phyloP scores from a whole-genome alignment of 805 yeast species.

The Candida tibetensis region DNA sequence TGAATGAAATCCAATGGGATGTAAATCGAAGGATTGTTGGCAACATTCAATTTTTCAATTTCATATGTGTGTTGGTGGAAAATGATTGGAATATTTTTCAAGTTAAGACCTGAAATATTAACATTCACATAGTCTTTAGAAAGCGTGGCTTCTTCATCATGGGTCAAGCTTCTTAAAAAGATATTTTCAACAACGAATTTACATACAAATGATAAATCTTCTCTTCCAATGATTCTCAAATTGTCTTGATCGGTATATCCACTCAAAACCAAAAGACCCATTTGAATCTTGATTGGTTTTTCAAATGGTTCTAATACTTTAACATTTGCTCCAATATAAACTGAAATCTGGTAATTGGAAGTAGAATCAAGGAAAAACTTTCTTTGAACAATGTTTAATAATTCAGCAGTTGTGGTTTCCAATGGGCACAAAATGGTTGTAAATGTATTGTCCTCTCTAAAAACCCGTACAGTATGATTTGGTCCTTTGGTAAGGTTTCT shows the following conservation, averaged over 20 bases:
- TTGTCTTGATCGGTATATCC: slow-evolving; percentile 82
- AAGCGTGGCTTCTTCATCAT: slow-evolving; percentile 68
- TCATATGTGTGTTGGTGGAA: slow-evolving; percentile 78
- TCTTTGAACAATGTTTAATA: slow-evolving; percentile 66
- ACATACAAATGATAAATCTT: slow-evolving; percentile 78
- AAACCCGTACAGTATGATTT: slow-evolving; percentile 63
- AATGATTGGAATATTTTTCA: slow-evolving; percentile 81
- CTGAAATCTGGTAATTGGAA: slow-evolving; percentile 72
- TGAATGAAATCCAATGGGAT: slow-evolving; percentile 85
- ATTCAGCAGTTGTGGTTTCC: slow-evolving; percentile 72
- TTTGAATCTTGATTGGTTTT: slow-evolving; percentile 73
- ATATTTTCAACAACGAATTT: slow-evolving; percentile 72
- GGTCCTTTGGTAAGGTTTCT: slow-evolving; percentile 22
- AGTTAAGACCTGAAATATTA: slow-evolving; percentile 65
- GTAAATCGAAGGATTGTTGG: slow-evolving; percentile 81
- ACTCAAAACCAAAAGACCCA: slow-evolving; percentile 64
- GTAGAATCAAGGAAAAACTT: slow-evolving; percentile 71
- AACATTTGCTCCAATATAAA: slow-evolving; percentile 72
- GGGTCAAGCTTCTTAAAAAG: slow-evolving; percentile 55
- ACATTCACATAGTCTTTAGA: slow-evolving; percentile 69
- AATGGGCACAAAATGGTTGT: slow-evolving; percentile 79
- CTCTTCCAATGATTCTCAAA: slow-evolving; percentile 74
- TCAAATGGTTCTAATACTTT: slow-evolving; percentile 72
- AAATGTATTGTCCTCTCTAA: slow-evolving; percentile 79
- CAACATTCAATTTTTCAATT: slow-evolving; percentile 76